phyloP scores from a whole-genome alignment of 257 asterid species.

The Catharanthus roseus region DNA sequence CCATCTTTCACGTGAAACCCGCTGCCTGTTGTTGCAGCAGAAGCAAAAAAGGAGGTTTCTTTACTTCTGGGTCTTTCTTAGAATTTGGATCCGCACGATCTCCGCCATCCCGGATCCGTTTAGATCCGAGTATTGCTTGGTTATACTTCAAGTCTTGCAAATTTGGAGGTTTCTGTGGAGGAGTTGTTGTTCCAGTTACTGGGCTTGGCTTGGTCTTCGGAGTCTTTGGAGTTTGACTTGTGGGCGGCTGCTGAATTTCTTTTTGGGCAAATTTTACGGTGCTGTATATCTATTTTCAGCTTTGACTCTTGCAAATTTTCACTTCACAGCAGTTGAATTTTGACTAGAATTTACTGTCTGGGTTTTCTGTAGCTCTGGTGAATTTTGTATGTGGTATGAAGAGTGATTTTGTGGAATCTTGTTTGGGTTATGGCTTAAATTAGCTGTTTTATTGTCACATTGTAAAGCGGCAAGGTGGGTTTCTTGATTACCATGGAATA shows the following conservation, averaged over 20 bases:
- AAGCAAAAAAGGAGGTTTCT: conserved; percentile 7
- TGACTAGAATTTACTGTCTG: not conserved
- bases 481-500: not conserved
- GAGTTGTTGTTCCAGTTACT: not conserved
- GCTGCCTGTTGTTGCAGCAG: not conserved
- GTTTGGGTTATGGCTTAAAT: not conserved
- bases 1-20: conserved; percentile 42
- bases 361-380: not conserved
- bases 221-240: conserved; percentile 7
- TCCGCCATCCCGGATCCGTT: conserved; percentile 20
- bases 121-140: conserved; percentile 17
- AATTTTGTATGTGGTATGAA: not conserved
- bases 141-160: not conserved
- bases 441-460: conserved; percentile 5
- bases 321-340: conserved; percentile 9
- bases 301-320: conserved; percentile 8
- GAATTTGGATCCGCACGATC: conserved; percentile 22
- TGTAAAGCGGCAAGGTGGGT: not conserved
- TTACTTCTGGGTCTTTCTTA: conserved; percentile 12
- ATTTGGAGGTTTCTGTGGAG: conserved; percentile 10
- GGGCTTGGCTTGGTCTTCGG: conserved; percentile 1
- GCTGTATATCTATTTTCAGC: conserved; percentile 2
- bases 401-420: not conserved
- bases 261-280: not conserved
- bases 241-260: conserved; percentile 8